Percentiles rank a stretch among this genome's conserved stretches.
phyloP scores from a whole-genome alignment of 176 grass and related monocot genomes.

The Triticum dicoccoides region DNA sequence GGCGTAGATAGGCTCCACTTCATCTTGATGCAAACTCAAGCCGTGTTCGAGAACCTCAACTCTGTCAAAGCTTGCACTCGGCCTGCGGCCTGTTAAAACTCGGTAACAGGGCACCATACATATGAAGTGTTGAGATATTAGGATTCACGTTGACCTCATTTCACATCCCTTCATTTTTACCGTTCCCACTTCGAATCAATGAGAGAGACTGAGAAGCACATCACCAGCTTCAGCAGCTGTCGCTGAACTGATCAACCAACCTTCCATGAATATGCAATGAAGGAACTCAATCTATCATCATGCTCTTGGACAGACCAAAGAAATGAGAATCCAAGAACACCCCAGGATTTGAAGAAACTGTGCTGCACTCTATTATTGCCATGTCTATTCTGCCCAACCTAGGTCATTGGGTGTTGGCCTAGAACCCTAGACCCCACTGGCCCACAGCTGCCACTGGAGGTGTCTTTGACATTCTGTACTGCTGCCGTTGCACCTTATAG shows the following conservation, averaged over 20 bases:
- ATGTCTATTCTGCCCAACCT: background rate
- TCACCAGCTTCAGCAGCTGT: background rate
- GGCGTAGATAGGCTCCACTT: background rate
- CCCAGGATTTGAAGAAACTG: background rate
- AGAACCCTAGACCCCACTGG: background rate
- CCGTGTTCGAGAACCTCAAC: background rate
- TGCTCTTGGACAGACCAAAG: background rate
- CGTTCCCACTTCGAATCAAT: background rate
- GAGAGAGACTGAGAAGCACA: background rate
- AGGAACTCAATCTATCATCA: background rate
- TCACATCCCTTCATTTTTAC: conserved; percentile 1
- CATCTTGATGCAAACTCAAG: background rate
- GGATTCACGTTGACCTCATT: background rate
- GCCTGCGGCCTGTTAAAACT: no score
- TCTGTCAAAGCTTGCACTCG: background rate
- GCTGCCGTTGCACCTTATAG: no score
- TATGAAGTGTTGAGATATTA: background rate
- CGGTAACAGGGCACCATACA: background rate
- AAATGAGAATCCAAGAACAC: background rate
- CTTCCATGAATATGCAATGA: background rate
- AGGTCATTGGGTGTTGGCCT: background rate
- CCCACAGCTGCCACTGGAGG: background rate
- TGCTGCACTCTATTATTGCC: background rate
- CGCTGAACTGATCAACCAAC: background rate
- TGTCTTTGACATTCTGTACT: background rate